Evolutionary conservation across 1,284 basidiomycete species (phyloP).

Genomic region (Meripilus lineatus): DNA sequence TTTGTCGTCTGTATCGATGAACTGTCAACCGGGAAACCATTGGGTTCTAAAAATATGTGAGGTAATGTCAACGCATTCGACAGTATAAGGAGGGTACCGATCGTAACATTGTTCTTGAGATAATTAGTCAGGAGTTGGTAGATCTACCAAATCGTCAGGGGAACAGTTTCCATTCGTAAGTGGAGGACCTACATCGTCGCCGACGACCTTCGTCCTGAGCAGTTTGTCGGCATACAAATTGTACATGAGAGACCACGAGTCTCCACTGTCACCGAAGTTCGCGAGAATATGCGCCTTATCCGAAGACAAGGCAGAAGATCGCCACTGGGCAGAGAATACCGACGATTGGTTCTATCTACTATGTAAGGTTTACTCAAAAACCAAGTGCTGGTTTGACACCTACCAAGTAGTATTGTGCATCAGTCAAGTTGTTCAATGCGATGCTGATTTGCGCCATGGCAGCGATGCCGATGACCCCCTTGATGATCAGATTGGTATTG

Average conservation of each 20-base stretch:
- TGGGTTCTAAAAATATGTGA: too few species aligned
- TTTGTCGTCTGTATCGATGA: too few species aligned
- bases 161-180: too few species aligned
- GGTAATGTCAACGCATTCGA: neutral
- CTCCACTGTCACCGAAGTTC: constrained; percentile 38
- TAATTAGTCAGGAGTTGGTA: neutral
- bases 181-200: constrained; percentile 17
- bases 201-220: constrained; percentile 27
- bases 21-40: too few species aligned
- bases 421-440: neutral
- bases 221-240: constrained; percentile 64
- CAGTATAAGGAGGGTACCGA: neutral
- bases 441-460: constrained; percentile 8
- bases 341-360: neutral
- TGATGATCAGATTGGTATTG: constrained; percentile 73
- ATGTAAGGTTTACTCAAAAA: neutral
- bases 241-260: constrained; percentile 59
- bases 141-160: neutral
- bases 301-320: constrained; percentile 31
- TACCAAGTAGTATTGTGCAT: constrained; percentile 34
- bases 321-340: constrained; percentile 17
- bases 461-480: constrained; percentile 23
- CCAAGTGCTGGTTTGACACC: too few species aligned
- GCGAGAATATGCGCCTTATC: constrained; percentile 28
- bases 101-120: constrained; percentile 1